Conservation (phyloP, 164 flowering plant genomes). For the Chloranthus sessilifolius region DNA sequence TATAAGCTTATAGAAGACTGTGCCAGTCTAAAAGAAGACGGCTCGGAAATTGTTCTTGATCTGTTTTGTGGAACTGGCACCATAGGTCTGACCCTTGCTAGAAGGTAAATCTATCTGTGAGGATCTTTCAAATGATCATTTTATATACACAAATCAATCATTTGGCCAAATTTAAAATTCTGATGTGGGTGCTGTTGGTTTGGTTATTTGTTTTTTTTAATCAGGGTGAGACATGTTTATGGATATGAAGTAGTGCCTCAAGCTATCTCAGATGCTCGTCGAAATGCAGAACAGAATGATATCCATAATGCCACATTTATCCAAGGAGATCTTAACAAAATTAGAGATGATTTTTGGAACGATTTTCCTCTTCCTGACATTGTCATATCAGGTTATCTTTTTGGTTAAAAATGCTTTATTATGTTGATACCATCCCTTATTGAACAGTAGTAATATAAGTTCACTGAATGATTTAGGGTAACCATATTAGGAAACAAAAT, state of each 20-base stretch:
- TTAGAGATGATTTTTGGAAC: conserved; percentile 65
- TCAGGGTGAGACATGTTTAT: conserved; percentile 82
- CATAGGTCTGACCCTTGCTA: conserved; percentile 92
- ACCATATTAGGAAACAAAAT: too few relatives aligned
- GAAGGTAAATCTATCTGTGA: conserved; percentile 37
- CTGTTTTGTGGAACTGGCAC: conserved; percentile 98
- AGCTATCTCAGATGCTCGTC: conserved; percentile 80
- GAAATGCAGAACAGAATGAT: conserved; percentile 72
- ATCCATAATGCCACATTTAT: conserved; percentile 85
- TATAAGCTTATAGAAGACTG: conserved; percentile 83
- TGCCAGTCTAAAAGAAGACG: conserved; percentile 86
- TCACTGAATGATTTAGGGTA: too few relatives aligned
- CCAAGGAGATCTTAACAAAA: conserved; percentile 95
- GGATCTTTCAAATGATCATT: neutral
- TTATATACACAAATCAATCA: neutral
- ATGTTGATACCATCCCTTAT: too few relatives aligned
- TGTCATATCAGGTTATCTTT: conserved; percentile 73
- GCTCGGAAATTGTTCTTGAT: conserved; percentile 91
- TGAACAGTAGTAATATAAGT: too few relatives aligned
- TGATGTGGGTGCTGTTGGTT: neutral
- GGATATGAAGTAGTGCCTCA: conserved; percentile 93
- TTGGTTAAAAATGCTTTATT: neutral
- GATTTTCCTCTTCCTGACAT: conserved; percentile 84
- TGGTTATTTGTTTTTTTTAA: conserved; percentile 13
- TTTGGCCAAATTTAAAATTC: neutral